Percentiles rank a stretch among this genome's conserved stretches.
Conservation (phyloP, 768 basidiomycete genomes). For the Gloeostereum incarnatum region DNA sequence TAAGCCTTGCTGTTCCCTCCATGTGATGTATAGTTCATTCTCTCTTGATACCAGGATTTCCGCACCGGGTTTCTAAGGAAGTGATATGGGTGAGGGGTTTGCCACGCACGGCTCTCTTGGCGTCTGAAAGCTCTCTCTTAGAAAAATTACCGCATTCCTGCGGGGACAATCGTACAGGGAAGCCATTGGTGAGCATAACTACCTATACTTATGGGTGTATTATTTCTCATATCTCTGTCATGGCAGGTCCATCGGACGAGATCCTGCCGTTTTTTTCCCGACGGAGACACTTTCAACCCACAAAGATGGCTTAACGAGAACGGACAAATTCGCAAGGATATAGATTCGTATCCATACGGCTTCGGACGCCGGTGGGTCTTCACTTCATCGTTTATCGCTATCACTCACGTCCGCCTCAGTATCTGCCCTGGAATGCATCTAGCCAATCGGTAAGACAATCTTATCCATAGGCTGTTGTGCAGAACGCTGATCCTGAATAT, state of each 20-base stretch:
- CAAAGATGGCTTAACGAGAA: slow-evolving; percentile 11
- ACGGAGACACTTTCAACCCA: slow-evolving; percentile 11
- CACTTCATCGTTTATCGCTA: background rate
- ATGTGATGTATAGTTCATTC: too few relatives aligned
- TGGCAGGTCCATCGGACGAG: slow-evolving; percentile 18
- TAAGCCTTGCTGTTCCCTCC: too few relatives aligned
- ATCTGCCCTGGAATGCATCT: background rate
- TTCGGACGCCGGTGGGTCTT: slow-evolving; percentile 21
- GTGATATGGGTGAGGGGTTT: background rate
- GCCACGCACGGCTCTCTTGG: slow-evolving; percentile 15
- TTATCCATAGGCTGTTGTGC: too few relatives aligned
- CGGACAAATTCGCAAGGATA: slow-evolving; percentile 16
- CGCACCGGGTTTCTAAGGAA: background rate
- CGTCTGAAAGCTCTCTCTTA: slow-evolving; percentile 8
- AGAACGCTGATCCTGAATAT: too few relatives aligned
- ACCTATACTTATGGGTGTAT: too few relatives aligned
- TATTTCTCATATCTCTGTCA: too few relatives aligned
- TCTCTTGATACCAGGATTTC: too few relatives aligned
- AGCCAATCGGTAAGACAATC: too few relatives aligned
- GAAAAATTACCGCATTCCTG: slow-evolving; percentile 26
- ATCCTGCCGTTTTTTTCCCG: slow-evolving; percentile 14
- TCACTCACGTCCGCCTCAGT: background rate
- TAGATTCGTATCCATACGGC: slow-evolving; percentile 21
- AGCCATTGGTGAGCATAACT: too few relatives aligned
- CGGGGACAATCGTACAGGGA: slow-evolving; percentile 25